phyloP scores from a whole-genome alignment of 345 rosid species.

The Alliaria petiolata region DNA sequence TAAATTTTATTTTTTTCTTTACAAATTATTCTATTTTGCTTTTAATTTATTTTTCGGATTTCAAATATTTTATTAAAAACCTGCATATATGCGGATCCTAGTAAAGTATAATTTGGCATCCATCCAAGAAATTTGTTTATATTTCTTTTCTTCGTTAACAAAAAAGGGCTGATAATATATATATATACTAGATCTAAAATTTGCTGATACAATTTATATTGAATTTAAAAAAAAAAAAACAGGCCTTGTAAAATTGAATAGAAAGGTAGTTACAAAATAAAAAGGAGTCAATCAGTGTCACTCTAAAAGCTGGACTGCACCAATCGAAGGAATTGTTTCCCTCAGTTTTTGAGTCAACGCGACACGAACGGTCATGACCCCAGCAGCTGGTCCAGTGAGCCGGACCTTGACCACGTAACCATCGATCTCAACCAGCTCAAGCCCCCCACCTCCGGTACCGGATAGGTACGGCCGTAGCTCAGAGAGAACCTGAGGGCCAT shows the following conservation, averaged over 20 bases:
- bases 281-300: constrained; percentile 20
- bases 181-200: background rate
- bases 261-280: background rate
- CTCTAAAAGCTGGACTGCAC: constrained; percentile 76
- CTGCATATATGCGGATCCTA: no score
- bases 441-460: constrained; percentile 86
- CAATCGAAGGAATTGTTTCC: constrained; percentile 77
- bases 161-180: background rate
- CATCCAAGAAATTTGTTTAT: background rate
- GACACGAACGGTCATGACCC: constrained; percentile 87
- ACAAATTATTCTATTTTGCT: no score
- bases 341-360: constrained; percentile 86
- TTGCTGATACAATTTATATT: background rate
- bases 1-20: no score
- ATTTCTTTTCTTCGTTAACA: background rate
- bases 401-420: constrained; percentile 63
- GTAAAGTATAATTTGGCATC: background rate
- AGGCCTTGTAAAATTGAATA: background rate
- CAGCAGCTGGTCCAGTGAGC: constrained; percentile 87
- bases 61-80: no score
- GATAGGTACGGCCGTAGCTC: constrained; percentile 88
- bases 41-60: no score
- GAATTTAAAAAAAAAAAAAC: background rate
- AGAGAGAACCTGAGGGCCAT: constrained; percentile 57
- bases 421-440: constrained; percentile 68